Base-by-base conservation (phyloP, 495 filamentous ascomycete genomes). In the Pseudevernia furfuracea region DNA sequence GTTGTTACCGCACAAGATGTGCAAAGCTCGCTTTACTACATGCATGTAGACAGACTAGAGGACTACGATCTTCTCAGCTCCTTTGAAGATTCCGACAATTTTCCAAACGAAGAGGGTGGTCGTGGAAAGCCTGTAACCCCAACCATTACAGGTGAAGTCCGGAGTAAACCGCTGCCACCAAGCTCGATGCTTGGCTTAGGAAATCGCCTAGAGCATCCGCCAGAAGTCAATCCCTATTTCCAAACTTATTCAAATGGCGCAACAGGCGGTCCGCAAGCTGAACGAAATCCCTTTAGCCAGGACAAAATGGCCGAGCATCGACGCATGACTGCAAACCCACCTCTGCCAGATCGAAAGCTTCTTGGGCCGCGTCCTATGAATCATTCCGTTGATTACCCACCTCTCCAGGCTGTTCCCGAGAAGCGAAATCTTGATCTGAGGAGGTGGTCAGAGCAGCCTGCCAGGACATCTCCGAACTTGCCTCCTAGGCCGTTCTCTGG, bases 1-100 rank as follows among this genome's bases (percentile, higher is more conserved):
- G 90, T 90, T 46, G 89, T 97, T 34, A 95, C 89, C 1, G 89
- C 84, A 11, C 86, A 90, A 71, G 93, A 96, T 72, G 87, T 97
- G 41, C 84, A 88, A 57, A 89, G 86, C 67, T 94, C 87, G 15
- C 80, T 98, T 4, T 98, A 97, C 75, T 97, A 93, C 71, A 74
- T 96, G 43, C 94, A 98, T 72, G 79, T 95, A 43, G 81, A 93
- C 61, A 79, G 81, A 0, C 81, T 82, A 21, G 80, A 87, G 14
- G 82, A 87, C 65, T 81, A 84, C 55, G 77, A 79, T 63, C 76
- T 81, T 63, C 23, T 72, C 76, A 23, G 72, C 72, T 30, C 71
- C 17, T 19, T 21, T 70, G 30, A 60, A 32, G 62, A 43, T 4
- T 41, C 19, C n/a, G 49, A 63, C 11, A 19, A 59, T 34, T 30